Evolutionary conservation across 1,284 basidiomycete genomes (phyloP), one percentile per base, ranked within the genome.

Genomic region (Ganoderma sinense): DNA sequence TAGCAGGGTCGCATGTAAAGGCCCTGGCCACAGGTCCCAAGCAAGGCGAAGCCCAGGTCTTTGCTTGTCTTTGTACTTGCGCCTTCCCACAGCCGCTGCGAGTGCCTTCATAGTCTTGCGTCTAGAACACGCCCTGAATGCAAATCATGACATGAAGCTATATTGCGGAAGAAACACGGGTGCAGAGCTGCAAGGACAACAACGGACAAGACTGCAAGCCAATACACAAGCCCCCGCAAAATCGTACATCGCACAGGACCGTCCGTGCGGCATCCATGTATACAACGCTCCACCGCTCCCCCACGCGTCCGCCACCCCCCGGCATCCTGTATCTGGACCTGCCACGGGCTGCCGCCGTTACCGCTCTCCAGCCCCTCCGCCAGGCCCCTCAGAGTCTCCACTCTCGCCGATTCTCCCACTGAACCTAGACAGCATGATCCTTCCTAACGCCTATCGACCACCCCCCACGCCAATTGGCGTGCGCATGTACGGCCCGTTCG

Each of bases 401-500:
- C 64, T 51, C 51, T 41, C 41, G n/a, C 56, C 31, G 23, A 61
- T 39, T 61, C 59, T 41, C 59, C 39, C 51, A 40, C 64, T 26
- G 26, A n/a, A 36, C 40, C 11, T 31, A 16, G 45, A 39, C 11
- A 48, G 43, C 53, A 43, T 61, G 59, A 61, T 33, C 59, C 45
- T 36, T 31, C 55, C 55, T n/a, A 48, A 45, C 64, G 67, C 69
- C 82, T 84, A 90, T 75, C 90, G 84, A 70, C 87, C 87, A 48
- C 89, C 87, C 51, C 87, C 89, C 13, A 83, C 82, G 2, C 90
- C 89, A 74, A 93, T 86, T 55, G 87, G 79, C 65, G 88, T 84
- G 73, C 91, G 86, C 80, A 92, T 84, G 77, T 88, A 92, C 33
- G 87, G 87, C 33, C 89, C 90, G 75, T 86, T 90, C 20, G 82